Base-by-base conservation (phyloP, 495 filamentous ascomycete species). In the Penicillium riverlandense region DNA sequence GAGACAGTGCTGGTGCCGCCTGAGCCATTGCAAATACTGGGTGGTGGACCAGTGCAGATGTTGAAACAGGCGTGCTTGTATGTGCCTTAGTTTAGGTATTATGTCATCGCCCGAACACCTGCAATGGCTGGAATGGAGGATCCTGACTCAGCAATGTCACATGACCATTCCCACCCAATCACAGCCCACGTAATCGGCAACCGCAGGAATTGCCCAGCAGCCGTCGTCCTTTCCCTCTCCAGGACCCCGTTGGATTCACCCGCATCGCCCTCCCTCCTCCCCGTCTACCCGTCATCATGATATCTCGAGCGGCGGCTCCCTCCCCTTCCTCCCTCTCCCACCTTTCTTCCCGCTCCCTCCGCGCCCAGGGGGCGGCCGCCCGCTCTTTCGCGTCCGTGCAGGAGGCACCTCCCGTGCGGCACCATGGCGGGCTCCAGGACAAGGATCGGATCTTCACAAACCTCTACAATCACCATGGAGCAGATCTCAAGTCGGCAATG, bases 401-500 rank as follows among this genome's bases (percentile, higher is more conserved):
- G 66, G 90, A 98, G 69, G 73, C 82, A 44, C 76, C 75, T 45
- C 86, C 84, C 59, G 80, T 82, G 53, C 82, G 74, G 48, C 71
- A 76, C 47, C 86, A 89, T 70, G 90, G 92, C 57, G 87, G 87
- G 40, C 76, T 98, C 42, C 80, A 78, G 62, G 92, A 98, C 65
- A 89, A 97, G 72, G 92, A 98, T 61, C 80, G 92, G 53, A 98
- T 98, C 72, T 98, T 98, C 71, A 90, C 90, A 69, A 98, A 98
- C 70, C 81, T 98, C 14, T 98, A 97, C 71, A 82, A 85, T 48
- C 88, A 92, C 56, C 90, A 86, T 76, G 87, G 87, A 28, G 74
- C 86, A 36, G 90, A 96, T 71, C 69, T 98, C 44, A 89, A 91
- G 75, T 83, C 77, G 48, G 88, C 92, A n/a, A 88, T 85, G 87